Conservation (phyloP, 1,139 yeast genomes). For the Lipomyces yarrowii region DNA sequence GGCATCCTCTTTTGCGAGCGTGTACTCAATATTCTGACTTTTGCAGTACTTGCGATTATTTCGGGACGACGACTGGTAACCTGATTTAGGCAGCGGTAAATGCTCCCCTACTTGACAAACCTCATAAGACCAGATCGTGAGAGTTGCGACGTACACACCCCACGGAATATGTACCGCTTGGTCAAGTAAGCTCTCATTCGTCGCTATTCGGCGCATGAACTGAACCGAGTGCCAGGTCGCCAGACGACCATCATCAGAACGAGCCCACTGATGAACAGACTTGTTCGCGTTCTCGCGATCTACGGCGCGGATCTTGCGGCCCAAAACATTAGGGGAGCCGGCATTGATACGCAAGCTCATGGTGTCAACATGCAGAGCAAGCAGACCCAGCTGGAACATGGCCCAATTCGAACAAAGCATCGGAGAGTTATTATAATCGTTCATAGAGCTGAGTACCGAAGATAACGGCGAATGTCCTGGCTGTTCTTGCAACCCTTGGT, state of each 20-base stretch:
- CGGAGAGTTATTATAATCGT: conserved; percentile 32
- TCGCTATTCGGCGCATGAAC: conserved; percentile 35
- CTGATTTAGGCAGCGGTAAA: background rate
- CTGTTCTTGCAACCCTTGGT: background rate
- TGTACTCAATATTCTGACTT: conserved; percentile 20
- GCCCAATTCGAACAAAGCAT: conserved; percentile 39
- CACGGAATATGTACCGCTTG: conserved; percentile 39
- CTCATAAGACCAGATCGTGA: conserved; percentile 39
- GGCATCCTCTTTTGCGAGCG: conserved; percentile 28
- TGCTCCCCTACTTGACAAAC: conserved; percentile 24
- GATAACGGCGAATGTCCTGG: background rate
- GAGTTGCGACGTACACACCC: conserved; percentile 37
- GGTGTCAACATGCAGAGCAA: conserved; percentile 37
- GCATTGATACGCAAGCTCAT: conserved; percentile 35
- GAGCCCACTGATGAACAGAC: conserved; percentile 35
- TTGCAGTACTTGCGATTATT: conserved; percentile 17
- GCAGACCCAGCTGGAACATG: conserved; percentile 36
- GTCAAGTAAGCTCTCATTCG: conserved; percentile 34
- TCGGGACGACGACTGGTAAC: background rate
- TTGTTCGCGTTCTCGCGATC: conserved; percentile 29
- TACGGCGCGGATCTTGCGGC: conserved; percentile 28
- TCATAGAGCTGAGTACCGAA: conserved; percentile 9
- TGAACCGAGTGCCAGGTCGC: conserved; percentile 41
- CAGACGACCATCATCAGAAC: conserved; percentile 37
- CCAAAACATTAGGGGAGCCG: conserved; percentile 33